Conservation (phyloP, 2,329 filamentous ascomycete species). For the Fusarium brachygibbosum region DNA sequence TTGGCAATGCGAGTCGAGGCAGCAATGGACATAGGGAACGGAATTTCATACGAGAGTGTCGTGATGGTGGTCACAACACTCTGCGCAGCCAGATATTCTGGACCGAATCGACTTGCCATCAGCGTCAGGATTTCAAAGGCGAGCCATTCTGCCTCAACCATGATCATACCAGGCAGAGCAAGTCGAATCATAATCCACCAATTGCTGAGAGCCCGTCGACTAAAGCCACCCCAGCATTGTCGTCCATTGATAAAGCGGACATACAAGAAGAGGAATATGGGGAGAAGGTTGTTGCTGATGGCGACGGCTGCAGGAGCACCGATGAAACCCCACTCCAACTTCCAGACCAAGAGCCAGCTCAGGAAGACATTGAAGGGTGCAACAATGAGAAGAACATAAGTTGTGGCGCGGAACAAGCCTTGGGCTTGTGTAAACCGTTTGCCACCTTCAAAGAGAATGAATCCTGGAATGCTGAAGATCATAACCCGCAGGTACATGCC, state of each 20-base stretch:
- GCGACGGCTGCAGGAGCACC: conserved; percentile 86
- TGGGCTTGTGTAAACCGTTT: conserved; percentile 89
- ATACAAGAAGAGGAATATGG: conserved; percentile 82
- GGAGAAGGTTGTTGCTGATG: conserved; percentile 82
- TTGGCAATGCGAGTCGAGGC: conserved; percentile 91
- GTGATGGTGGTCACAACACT: conserved; percentile 84
- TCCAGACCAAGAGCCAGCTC: conserved; percentile 85
- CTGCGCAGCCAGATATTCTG: conserved; percentile 86
- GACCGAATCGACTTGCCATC: conserved; percentile 82
- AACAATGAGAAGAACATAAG: conserved; percentile 81
- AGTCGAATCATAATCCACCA: conserved; percentile 88
- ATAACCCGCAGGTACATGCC: conserved; percentile 80
- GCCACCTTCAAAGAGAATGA: conserved; percentile 80
- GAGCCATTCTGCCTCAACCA: conserved; percentile 94
- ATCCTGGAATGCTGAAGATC: conserved; percentile 79
- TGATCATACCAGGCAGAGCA: conserved; percentile 88
- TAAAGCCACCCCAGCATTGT: conserved; percentile 89
- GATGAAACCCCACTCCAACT: conserved; percentile 76
- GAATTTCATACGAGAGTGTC: conserved; percentile 88
- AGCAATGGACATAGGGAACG: conserved; percentile 91
- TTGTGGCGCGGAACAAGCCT: conserved; percentile 82
- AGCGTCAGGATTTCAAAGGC: conserved; percentile 93
- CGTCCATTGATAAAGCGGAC: conserved; percentile 79
- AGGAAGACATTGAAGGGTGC: conserved; percentile 82
- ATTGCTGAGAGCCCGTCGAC: conserved; percentile 75